phyloP scores from a whole-genome alignment of 306 rosid genomes.

The Trifolium dubium region DNA sequence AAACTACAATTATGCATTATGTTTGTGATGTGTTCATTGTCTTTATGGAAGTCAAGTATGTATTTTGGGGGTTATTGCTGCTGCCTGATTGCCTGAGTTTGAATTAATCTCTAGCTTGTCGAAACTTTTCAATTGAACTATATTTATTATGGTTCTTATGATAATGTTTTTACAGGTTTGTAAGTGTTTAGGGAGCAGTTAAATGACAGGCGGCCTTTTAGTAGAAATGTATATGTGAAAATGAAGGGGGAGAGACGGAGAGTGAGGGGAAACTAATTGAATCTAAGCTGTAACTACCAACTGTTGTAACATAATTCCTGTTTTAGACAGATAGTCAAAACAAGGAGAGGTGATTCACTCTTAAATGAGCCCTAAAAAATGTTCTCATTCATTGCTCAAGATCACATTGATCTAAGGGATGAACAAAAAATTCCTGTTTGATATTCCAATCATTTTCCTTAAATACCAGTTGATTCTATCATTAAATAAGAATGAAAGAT shows the following conservation, averaged over 20 bases:
- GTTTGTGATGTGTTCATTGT: background rate
- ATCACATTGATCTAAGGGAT: background rate
- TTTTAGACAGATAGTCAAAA: background rate
- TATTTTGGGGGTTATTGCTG: conserved; percentile 20
- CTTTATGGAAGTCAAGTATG: conserved; percentile 2
- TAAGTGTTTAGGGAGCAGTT: background rate
- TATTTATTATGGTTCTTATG: background rate
- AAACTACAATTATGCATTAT: conserved; percentile 21
- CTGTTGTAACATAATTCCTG: background rate
- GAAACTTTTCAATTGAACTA: background rate
- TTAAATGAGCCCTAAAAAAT: background rate
- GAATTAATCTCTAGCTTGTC: background rate
- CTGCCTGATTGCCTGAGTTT: conserved; percentile 20
- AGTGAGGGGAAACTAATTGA: conserved; percentile 1
- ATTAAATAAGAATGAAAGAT: background rate
- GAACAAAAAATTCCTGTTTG: background rate
- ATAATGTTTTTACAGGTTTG: background rate
- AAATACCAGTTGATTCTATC: background rate
- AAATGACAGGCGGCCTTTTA: background rate
- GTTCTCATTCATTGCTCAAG: background rate
- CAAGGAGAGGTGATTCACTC: background rate
- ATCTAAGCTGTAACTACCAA: background rate
- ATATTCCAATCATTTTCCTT: background rate
- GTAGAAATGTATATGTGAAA: background rate
- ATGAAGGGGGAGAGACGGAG: background rate